Evolutionary conservation across 148 eudicot species (phyloP), one percentile per base, ranked within the genome.

Genomic region (Camellia sinensis): DNA sequence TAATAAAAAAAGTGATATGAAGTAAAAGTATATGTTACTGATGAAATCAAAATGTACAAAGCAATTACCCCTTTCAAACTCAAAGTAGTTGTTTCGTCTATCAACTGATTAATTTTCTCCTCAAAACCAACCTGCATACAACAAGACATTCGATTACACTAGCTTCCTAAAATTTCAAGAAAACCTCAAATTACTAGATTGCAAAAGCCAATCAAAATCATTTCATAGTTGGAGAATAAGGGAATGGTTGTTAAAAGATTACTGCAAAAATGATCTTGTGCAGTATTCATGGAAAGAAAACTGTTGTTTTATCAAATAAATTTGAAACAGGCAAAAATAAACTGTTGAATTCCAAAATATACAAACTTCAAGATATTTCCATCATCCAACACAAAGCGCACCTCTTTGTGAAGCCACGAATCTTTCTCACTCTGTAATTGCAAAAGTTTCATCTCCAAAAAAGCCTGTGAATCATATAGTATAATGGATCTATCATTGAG

Each of bases 341-440:
- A 29, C 29, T 29, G 29, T 29, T 29, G 29, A 29, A 29, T 29
- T 29, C 0, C 0, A 29, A 29, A 29, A 29, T 29, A 29, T 29
- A 29, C 57, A 63, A 62, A 80, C 29, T 10, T 72, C 13, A 29
- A 5, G 50, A 73, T 29, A 13, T 60, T 45, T 43, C 18, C 48
- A 11, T 41, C 18, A 17, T 71, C 18, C 79, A 54, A 64, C 19
- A 19, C 50, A 53, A 45, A 19, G 10, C 61, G 73, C 74, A 92
- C 98, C 98, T 94, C 91, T 87, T 89, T 91, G 61, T 85, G 89
- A 83, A 86, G 88, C 93, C 89, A 90, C n/a, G 83, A 86, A 46
- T 87, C 85, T 79, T 83, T 92, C 78, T 92, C 97, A 45, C 61
- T 63, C 81, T 88, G 83, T 75, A 92, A 63, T 69, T 87, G 86